Base-by-base conservation (phyloP, 2,329 filamentous ascomycete species). In the Cladorrhinum sp. region DNA sequence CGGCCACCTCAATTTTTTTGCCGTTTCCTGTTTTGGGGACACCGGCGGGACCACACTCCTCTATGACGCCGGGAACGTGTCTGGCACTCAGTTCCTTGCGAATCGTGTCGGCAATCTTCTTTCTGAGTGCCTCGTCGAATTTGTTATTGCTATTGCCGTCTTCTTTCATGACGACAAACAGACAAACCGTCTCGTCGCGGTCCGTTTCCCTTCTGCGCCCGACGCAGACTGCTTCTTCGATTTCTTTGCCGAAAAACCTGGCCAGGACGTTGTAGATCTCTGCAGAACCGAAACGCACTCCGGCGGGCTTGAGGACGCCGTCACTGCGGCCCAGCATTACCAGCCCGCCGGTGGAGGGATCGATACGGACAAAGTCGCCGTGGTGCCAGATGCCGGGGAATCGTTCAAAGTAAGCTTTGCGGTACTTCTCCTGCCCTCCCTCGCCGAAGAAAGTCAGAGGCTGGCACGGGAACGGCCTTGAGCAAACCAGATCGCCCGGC, bases 251-350 rank as follows among this genome's bases (percentile, higher is more conserved):
- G 68, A 97, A 97, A 75, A 92, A 89, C 66, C 90, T 86, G 1
- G 95, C 84, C 25, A 98, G 78, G n/a, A 97, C 81, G 72, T 96
- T 97, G 76, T 98, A 98, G 20, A 99, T 96, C 78, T 99, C 95
- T 0, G 93, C 92, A 29, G 88, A 92, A 3, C 93, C 93, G 71
- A 99, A 98, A 0, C 93, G 82, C 18, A 99, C 92, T 2, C 95
- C 95, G 0, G 89, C 85, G 0, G 95, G 95, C 72, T 99, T 99
- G 13, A 99, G 78, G 5, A 98, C 91, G 3, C 95, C 95, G 69
- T 99, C 93, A 55, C 90, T 95, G 24, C 93, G 85, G 2, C 95
- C 93, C 0, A 98, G 83, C 93, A 98, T 98, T 66, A 92, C 81
- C 9, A 98, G 77, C 0, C 92, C 91, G 12, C 91, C 87, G 0